Conservation (phyloP, 306 rosid species). For the Trichosanthes truncata region DNA sequence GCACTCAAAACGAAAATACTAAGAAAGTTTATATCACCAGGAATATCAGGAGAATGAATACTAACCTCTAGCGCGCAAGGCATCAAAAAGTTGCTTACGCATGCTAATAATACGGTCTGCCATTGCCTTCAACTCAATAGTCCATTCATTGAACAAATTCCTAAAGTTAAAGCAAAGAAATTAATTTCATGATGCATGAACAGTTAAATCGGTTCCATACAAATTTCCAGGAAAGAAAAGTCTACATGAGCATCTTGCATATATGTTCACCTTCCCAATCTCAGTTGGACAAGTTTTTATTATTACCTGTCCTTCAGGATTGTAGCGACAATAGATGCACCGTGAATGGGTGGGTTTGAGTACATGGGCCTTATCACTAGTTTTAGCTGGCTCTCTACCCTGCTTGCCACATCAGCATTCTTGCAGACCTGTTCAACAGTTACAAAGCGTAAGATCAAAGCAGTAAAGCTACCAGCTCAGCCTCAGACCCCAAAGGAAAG, state of each 20-base stretch:
- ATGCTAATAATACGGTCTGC: constrained; percentile 93
- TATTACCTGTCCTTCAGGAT: constrained; percentile 84
- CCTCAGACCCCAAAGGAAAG: neutral
- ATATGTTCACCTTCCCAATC: neutral
- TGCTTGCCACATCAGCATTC: constrained; percentile 69
- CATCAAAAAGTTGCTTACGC: constrained; percentile 87
- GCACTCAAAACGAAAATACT: neutral
- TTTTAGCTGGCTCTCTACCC: constrained; percentile 92
- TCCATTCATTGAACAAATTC: constrained; percentile 80
- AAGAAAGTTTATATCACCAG: neutral
- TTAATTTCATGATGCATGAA: neutral
- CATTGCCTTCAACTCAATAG: constrained; percentile 92
- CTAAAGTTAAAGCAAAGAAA: constrained; percentile 20
- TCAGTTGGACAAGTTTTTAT: neutral
- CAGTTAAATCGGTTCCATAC: neutral
- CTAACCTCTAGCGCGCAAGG: constrained; percentile 68
- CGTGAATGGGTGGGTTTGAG: constrained; percentile 96
- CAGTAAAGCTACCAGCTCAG: neutral
- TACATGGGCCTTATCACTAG: constrained; percentile 98
- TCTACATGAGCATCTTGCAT: neutral
- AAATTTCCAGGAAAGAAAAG: neutral
- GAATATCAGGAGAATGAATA: neutral
- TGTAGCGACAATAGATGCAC: constrained; percentile 92
- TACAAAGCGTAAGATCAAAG: neutral
- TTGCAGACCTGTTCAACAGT: constrained; percentile 52